Evolutionary conservation across 805 yeast genomes (phyloP).

Genomic region (Cyberlindnera lachancei): DNA sequence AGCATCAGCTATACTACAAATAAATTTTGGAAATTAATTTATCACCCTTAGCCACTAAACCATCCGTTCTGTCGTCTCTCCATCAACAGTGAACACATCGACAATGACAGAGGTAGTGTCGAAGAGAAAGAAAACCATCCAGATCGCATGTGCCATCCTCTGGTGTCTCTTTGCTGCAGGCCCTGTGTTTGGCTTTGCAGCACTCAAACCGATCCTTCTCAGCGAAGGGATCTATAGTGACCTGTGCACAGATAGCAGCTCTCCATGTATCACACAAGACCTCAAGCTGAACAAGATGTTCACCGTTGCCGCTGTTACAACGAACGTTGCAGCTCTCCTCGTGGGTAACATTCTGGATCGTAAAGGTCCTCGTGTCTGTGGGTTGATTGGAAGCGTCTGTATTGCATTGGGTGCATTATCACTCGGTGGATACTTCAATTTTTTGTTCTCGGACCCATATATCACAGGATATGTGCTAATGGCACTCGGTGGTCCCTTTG

Average conservation of each 20-base stretch:
- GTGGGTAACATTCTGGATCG: slow-evolving; percentile 76
- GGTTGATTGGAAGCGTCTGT: slow-evolving; percentile 60
- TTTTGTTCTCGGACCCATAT: slow-evolving; percentile 49
- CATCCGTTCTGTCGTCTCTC: no score
- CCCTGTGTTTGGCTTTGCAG: slow-evolving; percentile 93
- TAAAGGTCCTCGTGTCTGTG: slow-evolving; percentile 76
- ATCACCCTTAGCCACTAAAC: no score
- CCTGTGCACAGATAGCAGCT: slow-evolving; percentile 34
- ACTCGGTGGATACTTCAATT: slow-evolving; percentile 33
- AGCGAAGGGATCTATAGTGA: slow-evolving; percentile 69
- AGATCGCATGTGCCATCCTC: slow-evolving; percentile 51
- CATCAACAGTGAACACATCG: no score
- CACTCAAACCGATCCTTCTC: slow-evolving; percentile 76
- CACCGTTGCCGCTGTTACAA: slow-evolving; percentile 78
- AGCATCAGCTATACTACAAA: no score
- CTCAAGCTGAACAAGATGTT: slow-evolving; percentile 74
- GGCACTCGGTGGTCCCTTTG: slow-evolving; percentile 93
- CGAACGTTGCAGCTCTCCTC: slow-evolving; percentile 74
- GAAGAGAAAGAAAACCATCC: slow-evolving; percentile 6
- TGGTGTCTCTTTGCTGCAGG: slow-evolving; percentile 95
- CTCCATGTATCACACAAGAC: slow-evolving; percentile 70
- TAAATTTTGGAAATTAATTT: no score
- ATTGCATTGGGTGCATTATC: slow-evolving; percentile 48
- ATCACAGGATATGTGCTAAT: slow-evolving; percentile 64
- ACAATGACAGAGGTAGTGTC: slow-evolving; percentile 2